Conservation (phyloP, 75 land plant species). For the Pinus albicaulis region DNA sequence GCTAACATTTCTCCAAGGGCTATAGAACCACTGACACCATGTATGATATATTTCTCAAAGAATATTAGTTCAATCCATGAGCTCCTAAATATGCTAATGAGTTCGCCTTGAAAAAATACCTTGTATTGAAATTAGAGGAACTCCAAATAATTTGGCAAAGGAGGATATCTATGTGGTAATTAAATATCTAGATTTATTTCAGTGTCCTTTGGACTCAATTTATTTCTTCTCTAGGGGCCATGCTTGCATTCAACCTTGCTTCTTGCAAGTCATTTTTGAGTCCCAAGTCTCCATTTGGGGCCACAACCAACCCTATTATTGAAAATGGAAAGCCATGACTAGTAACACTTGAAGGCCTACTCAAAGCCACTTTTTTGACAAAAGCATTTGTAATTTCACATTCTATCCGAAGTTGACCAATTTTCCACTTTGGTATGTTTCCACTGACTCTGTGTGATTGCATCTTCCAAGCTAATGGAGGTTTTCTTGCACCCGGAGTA, state of each 20-base stretch:
- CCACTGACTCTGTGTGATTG: slow-evolving; percentile 4
- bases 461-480: neutral
- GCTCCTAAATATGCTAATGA: neutral
- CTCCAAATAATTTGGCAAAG: slow-evolving; percentile 54
- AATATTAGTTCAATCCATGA: neutral
- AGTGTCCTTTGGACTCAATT: neutral
- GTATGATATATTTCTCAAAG: slow-evolving; percentile 58
- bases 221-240: neutral
- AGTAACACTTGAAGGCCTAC: neutral
- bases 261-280: neutral
- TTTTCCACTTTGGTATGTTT: slow-evolving; percentile 8
- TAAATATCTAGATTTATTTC: too few relatives aligned
- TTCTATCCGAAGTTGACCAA: neutral
- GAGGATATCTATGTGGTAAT: too few relatives aligned
- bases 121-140: slow-evolving; percentile 51
- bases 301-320: neutral
- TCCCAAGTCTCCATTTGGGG: neutral
- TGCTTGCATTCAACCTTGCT: slow-evolving; percentile 4
- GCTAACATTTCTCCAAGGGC: slow-evolving; percentile 77
- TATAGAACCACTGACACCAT: slow-evolving; percentile 66
- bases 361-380: neutral
- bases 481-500: neutral
- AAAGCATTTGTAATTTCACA: neutral
- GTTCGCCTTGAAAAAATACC: slow-evolving; percentile 21
- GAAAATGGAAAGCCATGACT: slow-evolving; percentile 6